phyloP scores from a whole-genome alignment of 208 protist species.

The Strigomonas culicis region DNA sequence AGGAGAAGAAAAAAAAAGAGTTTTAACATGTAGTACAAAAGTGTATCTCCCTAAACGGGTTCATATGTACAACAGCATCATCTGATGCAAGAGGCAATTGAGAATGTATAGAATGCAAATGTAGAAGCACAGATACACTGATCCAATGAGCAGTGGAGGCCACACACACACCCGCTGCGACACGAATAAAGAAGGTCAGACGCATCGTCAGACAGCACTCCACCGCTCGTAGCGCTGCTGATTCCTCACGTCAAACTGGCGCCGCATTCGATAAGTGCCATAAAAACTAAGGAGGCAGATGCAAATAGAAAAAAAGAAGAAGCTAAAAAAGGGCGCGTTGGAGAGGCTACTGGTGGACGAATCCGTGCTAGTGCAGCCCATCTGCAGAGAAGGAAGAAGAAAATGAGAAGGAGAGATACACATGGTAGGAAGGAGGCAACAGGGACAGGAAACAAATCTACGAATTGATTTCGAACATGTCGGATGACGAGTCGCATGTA shows the following conservation, averaged over 20 bases:
- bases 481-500: no score
- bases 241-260: conserved; percentile 31
- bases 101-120: no score
- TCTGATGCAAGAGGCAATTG: no score
- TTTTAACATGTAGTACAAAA: no score
- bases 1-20: not conserved
- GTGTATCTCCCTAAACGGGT: not conserved
- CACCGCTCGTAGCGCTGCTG: conserved; percentile 70
- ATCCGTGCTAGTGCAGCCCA: not conserved
- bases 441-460: conserved; percentile 4
- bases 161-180: not conserved
- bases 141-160: not conserved
- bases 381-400: conserved; percentile 6
- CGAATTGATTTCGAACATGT: no score
- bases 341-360: no score
- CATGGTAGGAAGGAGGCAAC: not conserved
- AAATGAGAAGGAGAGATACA: not conserved
- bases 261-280: conserved; percentile 30
- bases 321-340: not conserved
- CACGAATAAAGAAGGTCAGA: not conserved
- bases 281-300: conserved; percentile 25
- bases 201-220: not conserved
- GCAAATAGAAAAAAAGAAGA: not conserved
- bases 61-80: no score
- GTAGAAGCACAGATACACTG: not conserved